Conservation (phyloP, 805 yeast species). For the Candida maris region DNA sequence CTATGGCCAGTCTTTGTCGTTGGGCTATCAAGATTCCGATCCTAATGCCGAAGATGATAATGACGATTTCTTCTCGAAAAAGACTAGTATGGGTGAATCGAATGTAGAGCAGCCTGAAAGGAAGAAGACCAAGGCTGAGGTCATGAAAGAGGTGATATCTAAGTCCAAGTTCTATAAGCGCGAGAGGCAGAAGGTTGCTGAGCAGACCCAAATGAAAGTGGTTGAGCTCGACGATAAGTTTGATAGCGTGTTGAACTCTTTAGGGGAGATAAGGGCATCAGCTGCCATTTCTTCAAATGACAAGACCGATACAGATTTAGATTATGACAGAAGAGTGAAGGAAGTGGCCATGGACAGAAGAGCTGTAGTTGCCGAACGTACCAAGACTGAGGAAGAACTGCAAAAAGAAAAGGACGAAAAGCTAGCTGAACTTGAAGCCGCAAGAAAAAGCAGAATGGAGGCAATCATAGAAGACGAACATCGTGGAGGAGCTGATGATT, state of each 20-base stretch:
- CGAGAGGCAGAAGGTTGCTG: constrained; percentile 67
- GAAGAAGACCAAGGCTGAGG: constrained; percentile 77
- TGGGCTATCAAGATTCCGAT: constrained; percentile 33
- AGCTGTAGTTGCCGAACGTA: constrained; percentile 78
- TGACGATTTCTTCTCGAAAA: constrained; percentile 31
- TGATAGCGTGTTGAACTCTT: constrained; percentile 54
- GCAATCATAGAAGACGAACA: constrained; percentile 45
- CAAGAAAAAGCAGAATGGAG: constrained; percentile 69
- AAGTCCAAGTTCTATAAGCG: constrained; percentile 75
- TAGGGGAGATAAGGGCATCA: constrained; percentile 26
- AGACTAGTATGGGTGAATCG: constrained; percentile 32
- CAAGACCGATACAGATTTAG: constrained; percentile 41
- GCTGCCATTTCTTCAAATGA: constrained; percentile 28
- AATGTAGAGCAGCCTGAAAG: constrained; percentile 41
- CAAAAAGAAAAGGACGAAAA: constrained; percentile 57
- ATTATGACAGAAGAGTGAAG: constrained; percentile 63
- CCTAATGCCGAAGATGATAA: constrained; percentile 50
- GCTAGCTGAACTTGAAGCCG: constrained; percentile 60
- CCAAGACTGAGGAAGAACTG: constrained; percentile 73
- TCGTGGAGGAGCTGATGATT: constrained; percentile 60
- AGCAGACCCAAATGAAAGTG: constrained; percentile 55
- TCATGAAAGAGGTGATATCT: constrained; percentile 81
- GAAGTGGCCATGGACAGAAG: constrained; percentile 67
- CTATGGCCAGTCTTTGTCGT: constrained; percentile 63
- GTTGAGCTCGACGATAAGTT: constrained; percentile 70